Conservation (phyloP, 169 alveolate species). For the Plasmodium vinckei region DNA sequence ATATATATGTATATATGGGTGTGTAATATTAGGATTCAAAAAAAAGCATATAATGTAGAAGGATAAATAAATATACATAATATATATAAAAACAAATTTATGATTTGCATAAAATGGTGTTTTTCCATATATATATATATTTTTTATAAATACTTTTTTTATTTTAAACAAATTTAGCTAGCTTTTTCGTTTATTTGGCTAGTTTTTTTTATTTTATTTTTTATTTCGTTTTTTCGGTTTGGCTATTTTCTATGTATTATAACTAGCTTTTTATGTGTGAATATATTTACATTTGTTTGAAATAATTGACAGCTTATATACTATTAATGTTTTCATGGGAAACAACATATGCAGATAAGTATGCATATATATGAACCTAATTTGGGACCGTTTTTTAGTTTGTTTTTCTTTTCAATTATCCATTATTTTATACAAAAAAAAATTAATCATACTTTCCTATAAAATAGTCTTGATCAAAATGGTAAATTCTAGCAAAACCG, state of each 20-base stretch:
- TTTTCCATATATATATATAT: neutral
- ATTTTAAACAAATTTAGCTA: neutral
- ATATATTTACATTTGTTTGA: too few relatives aligned
- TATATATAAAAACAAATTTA: neutral
- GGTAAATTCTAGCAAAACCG: slow-evolving; percentile 94
- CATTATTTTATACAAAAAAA: too few relatives aligned
- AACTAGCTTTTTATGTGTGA: too few relatives aligned
- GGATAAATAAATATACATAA: neutral
- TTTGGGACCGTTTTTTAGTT: too few relatives aligned
- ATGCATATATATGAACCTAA: too few relatives aligned
- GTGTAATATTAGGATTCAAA: neutral
- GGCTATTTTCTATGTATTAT: too few relatives aligned
- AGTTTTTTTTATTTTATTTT: neutral
- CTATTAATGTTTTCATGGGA: too few relatives aligned
- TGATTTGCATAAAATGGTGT: neutral
- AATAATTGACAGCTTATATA: too few relatives aligned
- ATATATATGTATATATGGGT: neutral
- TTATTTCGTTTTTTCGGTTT: neutral
- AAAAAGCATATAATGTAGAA: neutral
- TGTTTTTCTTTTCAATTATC: too few relatives aligned
- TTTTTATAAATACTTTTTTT: neutral
- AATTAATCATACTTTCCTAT: slow-evolving; percentile 81
- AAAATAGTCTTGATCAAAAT: slow-evolving; percentile 93
- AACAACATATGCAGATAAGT: too few relatives aligned
- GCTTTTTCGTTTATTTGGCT: neutral